Evolutionary conservation across 2,329 filamentous ascomycete genomes (phyloP).

Genomic region (Remersonia thermophila): DNA sequence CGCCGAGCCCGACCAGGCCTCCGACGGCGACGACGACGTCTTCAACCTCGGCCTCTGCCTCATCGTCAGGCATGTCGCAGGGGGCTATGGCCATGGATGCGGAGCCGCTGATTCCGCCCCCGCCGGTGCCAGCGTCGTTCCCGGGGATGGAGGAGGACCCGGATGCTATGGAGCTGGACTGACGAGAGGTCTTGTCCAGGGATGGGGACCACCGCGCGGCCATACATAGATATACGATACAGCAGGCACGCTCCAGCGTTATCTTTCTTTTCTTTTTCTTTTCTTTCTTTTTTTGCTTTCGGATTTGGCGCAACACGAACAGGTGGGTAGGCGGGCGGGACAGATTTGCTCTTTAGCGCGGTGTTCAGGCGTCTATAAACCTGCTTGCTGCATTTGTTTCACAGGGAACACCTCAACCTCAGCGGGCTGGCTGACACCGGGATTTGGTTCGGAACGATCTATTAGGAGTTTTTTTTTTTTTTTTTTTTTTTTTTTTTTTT

Average conservation of each 20-base stretch:
- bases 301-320: conserved; percentile 1
- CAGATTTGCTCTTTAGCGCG: conserved; percentile 6
- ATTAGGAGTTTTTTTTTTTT: not conserved
- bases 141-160: conserved; percentile 8
- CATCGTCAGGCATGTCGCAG: not conserved
- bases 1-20: no score
- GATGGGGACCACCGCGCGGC: no score
- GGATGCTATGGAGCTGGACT: conserved; percentile 17
- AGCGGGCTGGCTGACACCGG: not conserved
- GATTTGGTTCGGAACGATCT: no score
- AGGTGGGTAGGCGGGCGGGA: no score
- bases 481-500: not conserved
- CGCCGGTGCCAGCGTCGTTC: not conserved
- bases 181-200: not conserved
- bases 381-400: not conserved
- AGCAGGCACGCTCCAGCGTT: no score
- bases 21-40: no score
- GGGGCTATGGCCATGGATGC: conserved; percentile 4
- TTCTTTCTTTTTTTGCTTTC: no score
- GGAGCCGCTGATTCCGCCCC: not conserved
- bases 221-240: no score
- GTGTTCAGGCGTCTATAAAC: not conserved
- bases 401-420: not conserved
- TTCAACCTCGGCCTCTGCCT: no score
- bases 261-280: no score